These are phyloP conservation scores for Podospora fimiseda DNA, from an alignment of 495 filamentous ascomycete species.

Conservation along the genomic window DNA sequence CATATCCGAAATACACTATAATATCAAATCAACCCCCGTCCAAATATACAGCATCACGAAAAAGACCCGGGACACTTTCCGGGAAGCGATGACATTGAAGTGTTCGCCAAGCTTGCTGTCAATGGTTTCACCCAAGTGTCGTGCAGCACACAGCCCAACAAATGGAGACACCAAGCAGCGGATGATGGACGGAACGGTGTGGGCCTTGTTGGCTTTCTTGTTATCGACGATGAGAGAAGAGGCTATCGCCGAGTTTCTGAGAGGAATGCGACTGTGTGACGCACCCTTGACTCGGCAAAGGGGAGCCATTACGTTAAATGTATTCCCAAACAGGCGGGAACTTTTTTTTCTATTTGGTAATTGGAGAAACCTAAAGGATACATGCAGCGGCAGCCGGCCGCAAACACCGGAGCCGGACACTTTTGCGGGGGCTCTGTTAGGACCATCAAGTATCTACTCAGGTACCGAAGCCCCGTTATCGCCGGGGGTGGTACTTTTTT, in stretches of 20 bases:
- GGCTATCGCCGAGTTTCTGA: too few species aligned
- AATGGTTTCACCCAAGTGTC: neutral
- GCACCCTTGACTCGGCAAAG: conserved; percentile 31
- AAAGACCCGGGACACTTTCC: neutral
- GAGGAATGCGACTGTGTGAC: neutral
- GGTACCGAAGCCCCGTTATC: neutral
- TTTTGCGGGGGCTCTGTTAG: conserved; percentile 4
- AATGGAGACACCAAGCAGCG: neutral
- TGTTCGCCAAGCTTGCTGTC: neutral
- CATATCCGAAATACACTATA: too few species aligned
- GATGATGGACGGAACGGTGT: neutral
- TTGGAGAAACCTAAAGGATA: conserved; percentile 14
- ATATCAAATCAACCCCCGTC: too few species aligned
- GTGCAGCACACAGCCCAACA: neutral
- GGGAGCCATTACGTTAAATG: conserved; percentile 48
- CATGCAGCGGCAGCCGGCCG: too few species aligned
- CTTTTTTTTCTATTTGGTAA: conserved; percentile 47
- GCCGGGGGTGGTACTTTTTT: conserved; percentile 21
- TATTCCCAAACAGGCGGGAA: conserved; percentile 34
- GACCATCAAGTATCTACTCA: conserved; percentile 1
- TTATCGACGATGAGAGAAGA: neutral
- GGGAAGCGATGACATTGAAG: neutral
- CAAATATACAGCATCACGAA: neutral
- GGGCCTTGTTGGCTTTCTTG: neutral
- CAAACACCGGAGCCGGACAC: neutral